Base-by-base conservation (phyloP, 208 protist species). In the Perkinsela sp. region DNA sequence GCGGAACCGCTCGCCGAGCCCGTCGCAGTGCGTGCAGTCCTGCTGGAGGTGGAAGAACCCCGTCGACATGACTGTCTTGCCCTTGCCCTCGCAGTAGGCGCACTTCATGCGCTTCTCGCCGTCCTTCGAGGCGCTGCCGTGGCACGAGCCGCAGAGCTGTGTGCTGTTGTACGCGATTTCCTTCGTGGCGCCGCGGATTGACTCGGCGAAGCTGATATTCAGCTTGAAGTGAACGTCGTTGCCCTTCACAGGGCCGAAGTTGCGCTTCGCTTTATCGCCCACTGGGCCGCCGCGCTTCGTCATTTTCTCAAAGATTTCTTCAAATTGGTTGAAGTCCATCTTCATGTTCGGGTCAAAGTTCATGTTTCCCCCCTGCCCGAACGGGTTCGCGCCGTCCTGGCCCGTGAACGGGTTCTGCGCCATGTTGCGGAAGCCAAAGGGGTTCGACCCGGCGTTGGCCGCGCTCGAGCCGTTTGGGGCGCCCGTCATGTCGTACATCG, bases 11-110 rank as follows among this genome's bases (percentile, higher is more conserved):
- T 92, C 82, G 28, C 86, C 86, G 28, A 83, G 85, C 29, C 86
- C 86, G 30, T 83, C 85, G 75, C 86, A 92, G 75, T 85, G 76
- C 22, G 84, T 87, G 73, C 86, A 92, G 75, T 88, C 83, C 72
- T 92, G 83, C 74, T 92, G 83, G 81, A 92, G 87, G 74, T 90
- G 85, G 67, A 90, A 92, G 75, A 90, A 92, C 32, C 86, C 86
- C 1, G 84, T 90, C 32, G 81, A 87, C 83, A 90, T 90, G 31
- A 89, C 82, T 74, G 85, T 87, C 78, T 90, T 90, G 6, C 86
- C 86, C 0, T 83, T 76, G 0, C 86, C 86, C 1, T 84, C 80
- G 76, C 86, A 92, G 70, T 87, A 79, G 30, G 83, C 75, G 72
- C 86, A 92, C 75, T 88, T 90, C 28, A 75, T 74, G 71, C 77